These are phyloP conservation scores for Lachancea waltii DNA, from an alignment of 805 yeast genomes.

Conservation along the genomic window DNA sequence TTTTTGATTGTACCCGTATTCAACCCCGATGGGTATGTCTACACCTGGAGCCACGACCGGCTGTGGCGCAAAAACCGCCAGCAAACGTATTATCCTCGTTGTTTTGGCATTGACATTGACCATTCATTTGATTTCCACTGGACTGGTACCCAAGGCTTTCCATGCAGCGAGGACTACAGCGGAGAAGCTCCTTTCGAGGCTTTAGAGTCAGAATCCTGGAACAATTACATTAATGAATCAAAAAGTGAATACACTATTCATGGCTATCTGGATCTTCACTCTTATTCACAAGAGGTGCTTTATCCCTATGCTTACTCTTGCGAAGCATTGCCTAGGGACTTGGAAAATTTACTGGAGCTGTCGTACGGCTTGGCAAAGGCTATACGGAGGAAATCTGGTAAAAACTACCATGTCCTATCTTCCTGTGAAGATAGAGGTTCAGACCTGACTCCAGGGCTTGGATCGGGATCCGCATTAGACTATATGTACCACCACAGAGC, in stretches of 20 bases:
- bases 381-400: conserved; percentile 57
- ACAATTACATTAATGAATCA: conserved; percentile 38
- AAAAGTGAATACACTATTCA: conserved; percentile 48
- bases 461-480: conserved; percentile 75
- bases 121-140: conserved; percentile 77
- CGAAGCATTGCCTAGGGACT: conserved; percentile 64
- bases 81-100: conserved; percentile 54
- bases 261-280: conserved; percentile 78
- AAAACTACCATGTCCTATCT: conserved; percentile 59
- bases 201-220: conserved; percentile 48
- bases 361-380: conserved; percentile 77
- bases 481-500: conserved; percentile 80
- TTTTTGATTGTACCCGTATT: conserved; percentile 74
- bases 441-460: conserved; percentile 65
- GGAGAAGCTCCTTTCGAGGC: conserved; percentile 72
- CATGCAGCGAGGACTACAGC: conserved; percentile 78
- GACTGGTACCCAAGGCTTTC: conserved; percentile 51
- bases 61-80: conserved; percentile 89
- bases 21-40: conserved; percentile 88
- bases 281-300: conserved; percentile 76
- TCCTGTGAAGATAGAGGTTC: conserved; percentile 78
- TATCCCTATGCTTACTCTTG: conserved; percentile 83
- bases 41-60: conserved; percentile 74
- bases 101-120: conserved; percentile 82
- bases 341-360: conserved; percentile 71